These are phyloP conservation scores for Lathyrus sativus DNA, from an alignment of 306 rosid genomes.

Conservation along the genomic window DNA sequence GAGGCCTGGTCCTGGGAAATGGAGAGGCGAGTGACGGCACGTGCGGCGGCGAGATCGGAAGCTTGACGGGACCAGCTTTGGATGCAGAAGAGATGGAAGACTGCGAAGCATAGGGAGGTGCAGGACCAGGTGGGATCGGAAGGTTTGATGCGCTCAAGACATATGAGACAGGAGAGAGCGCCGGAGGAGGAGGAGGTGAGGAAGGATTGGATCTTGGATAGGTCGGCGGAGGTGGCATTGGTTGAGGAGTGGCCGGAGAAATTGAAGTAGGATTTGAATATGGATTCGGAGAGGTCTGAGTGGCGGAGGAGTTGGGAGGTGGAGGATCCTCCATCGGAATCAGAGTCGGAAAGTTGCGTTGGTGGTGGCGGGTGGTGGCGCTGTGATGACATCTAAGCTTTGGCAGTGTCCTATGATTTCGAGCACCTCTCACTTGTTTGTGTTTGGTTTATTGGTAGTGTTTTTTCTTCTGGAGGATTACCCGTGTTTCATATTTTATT, in stretches of 20 bases:
- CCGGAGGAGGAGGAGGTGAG: constrained; percentile 92
- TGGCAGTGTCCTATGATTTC: not conserved
- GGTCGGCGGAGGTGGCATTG: constrained; percentile 58
- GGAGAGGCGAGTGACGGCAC: constrained; percentile 79
- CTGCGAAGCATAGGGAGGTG: constrained; percentile 80
- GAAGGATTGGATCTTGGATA: constrained; percentile 89
- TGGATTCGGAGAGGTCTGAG: constrained; percentile 72
- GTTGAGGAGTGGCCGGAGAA: constrained; percentile 62
- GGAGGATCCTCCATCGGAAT: constrained; percentile 51
- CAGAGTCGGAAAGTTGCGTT: constrained; percentile 53
- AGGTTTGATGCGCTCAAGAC: constrained; percentile 87
- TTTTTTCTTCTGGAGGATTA: too few species aligned
- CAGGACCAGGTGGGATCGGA: constrained; percentile 94
- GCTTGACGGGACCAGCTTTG: constrained; percentile 94
- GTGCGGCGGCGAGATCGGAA: constrained; percentile 67
- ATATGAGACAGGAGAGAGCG: constrained; percentile 85
- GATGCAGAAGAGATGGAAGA: constrained; percentile 88
- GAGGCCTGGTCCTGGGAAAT: constrained; percentile 50
- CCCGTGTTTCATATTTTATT: too few species aligned
- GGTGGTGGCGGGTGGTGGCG: not conserved
- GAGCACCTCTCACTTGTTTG: not conserved
- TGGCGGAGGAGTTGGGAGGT: constrained; percentile 55
- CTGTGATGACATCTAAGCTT: constrained; percentile 16
- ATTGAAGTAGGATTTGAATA: constrained; percentile 76
- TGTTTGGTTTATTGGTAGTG: too few species aligned